Percentiles rank a stretch among this genome's conserved stretches.
phyloP scores from a whole-genome alignment of 257 asterid genomes.

The Solanum commersonii region DNA sequence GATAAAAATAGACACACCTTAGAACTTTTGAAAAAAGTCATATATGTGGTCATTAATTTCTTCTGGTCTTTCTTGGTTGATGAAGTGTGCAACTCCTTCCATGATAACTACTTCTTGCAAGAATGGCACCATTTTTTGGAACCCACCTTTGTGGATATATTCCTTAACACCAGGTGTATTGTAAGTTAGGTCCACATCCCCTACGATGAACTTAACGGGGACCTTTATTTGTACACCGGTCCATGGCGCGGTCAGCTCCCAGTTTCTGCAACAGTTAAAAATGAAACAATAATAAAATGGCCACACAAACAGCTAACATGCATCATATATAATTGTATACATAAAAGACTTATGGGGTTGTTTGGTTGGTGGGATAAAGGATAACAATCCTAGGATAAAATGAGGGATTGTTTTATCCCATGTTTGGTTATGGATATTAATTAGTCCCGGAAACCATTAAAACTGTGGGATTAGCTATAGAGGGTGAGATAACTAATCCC shows the following conservation, averaged over 20 bases:
- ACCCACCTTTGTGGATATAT: conserved; percentile 23
- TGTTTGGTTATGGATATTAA: background rate
- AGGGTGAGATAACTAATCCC: background rate
- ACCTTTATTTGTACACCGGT: conserved; percentile 18
- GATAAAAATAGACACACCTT: background rate
- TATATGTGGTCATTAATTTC: conserved; percentile 17
- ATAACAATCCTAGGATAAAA: background rate
- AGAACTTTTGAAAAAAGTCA: conserved; percentile 20
- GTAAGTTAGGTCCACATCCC: conserved; percentile 22
- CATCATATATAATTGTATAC: background rate
- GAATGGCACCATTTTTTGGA: conserved; percentile 24
- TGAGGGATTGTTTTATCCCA: background rate
- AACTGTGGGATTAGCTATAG: background rate
- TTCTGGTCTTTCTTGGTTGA: conserved; percentile 29
- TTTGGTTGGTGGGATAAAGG: background rate
- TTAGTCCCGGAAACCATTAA: background rate
- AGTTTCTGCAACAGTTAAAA: conserved; percentile 11
- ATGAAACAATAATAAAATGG: background rate
- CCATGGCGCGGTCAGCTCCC: conserved; percentile 34
- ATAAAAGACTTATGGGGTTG: background rate
- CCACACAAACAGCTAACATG: background rate
- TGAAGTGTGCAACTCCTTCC: conserved; percentile 29
- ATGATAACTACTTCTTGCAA: conserved; percentile 25
- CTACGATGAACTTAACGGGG: conserved; percentile 22
- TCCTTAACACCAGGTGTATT: conserved; percentile 23